Evolutionary conservation across 176 grass and related monocot genomes (phyloP), one percentile per base, ranked within the genome.

Genomic region (Luzula sylvatica): DNA sequence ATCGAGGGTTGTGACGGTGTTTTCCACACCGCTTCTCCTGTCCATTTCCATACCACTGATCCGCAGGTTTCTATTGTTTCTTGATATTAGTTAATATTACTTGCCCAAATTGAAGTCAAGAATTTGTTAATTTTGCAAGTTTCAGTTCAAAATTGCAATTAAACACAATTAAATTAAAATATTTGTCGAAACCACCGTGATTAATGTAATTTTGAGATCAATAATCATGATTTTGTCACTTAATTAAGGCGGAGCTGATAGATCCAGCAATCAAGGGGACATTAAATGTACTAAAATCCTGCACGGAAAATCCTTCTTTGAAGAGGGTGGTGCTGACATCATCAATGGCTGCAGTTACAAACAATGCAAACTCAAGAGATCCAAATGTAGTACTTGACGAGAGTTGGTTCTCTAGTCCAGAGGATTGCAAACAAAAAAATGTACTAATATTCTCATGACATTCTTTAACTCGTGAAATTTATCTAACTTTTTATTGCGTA

Each of bases 1-100:
- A 61, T 86, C 25, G 38, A 43, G 1, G 65, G 77, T 1, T 93
- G 77, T 4, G 77, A 78, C 8, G 81, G 69, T 28, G 76, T 81
- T 43, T 92, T 85, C 59, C 81, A 92, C 47, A 61, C 77, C 0
- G 76, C 87, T n/a, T 68, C 71, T 32, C 76, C 81, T 11, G 73
- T 84, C 17, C 27, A 46, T 17, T 24, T 63, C 15, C 15, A 26
- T 26, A 2, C 40, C 7, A 63, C 14, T 0, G 58, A 63, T 47
- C 46, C 12, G 27, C 58, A 63, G 58, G 58, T 63, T 63, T 50
- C 30, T 9, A 7, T 35, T 35, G 30, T 35, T 35, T 35, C 9
- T 35, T 7, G 7, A 35, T 35, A 35, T 35, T 35, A 35, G 7
- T 35, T 35, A 35, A 35, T 35, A 35, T 35, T n/a, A n/a, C n/a